Base-by-base conservation (phyloP, 2,329 filamentous ascomycete species). In the Sclerotiophoma versabilis region DNA sequence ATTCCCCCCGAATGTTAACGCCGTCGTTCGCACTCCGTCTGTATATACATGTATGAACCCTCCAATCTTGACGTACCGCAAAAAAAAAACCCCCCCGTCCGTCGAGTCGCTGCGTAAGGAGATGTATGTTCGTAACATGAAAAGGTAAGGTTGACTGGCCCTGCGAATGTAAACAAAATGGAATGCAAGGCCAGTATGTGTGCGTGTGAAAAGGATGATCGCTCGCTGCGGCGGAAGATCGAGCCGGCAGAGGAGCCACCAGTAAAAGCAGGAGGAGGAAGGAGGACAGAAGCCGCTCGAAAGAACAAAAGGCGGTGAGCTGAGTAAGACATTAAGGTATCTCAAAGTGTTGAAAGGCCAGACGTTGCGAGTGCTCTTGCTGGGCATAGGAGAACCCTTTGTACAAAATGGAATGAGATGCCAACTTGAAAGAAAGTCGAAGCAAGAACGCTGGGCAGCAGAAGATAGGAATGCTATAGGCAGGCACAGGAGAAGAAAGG, bases 301-400 rank as follows among this genome's bases (percentile, higher is more conserved):
- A 44, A 25, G 37, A 39, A 43, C 2, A 32, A 32, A 34, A 9
- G 51, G 29, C 39, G 26, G 36, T 20, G 29, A 25, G 34, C 36
- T 26, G 25, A 41, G 43, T 17, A 50, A 56, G 47, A 51, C 47
- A 56, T 56, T 56, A 56, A 39, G 53, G 37, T 53, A 44, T 56
- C 47, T 48, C 47, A 23, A 51, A 48, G 15, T 15, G 52, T 32
- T 46, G 41, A 50, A 43, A 50, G 34, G 32, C 39, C 20, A 25
- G 27, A 17, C 32, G 33, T 14, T 22, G 37, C 38, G 33, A 25
- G 11, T 19, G 33, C 41, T 45, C 41, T 46, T 45, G 34, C 27
- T 26, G 20, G 45, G 17, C 23, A 17, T 22, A 26, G 32, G 39
- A 44, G 30, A 26, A 37, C 46, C 42, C 32, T 54, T 50, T 50